Evolutionary conservation across 495 filamentous ascomycete species (phyloP), one percentile per base, ranked within the genome.

Genomic region (Immersiella caudata): DNA sequence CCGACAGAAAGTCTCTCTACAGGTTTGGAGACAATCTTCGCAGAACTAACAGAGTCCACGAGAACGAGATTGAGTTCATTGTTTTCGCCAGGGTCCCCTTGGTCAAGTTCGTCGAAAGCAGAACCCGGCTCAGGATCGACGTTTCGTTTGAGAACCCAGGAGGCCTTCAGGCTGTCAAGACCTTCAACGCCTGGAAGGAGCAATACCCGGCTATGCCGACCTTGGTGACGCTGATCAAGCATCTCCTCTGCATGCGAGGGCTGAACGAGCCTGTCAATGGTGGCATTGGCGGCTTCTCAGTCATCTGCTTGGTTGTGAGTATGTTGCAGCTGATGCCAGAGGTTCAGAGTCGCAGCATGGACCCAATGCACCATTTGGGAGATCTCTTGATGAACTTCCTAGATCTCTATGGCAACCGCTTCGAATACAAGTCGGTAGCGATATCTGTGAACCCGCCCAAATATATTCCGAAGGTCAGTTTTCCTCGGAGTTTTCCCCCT

Each of bases 121-220:
- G 81, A 55, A 96, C 93, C 2, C 85, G 85, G 8, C 80, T 99
- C 52, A 89, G 87, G 50, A 88, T 98, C 22, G 95, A 99, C 74
- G 79, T 98, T 50, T 97, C 94, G 0, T 97, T 99, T 73, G 96
- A 99, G 78, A 98, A 97, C 72, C 76, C 87, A 26, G 90, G 88
- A 49, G 95, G 95, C 5, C 67, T 97, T 25, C 76, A 84, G 2
- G 93, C 94, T 22, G 91, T 93, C 70, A 73, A 86, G 18, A 97
- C 92, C 0, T 97, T 96, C 73, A 78, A 86, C 55, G 73, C 77
- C 0, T 99, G 95, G 95, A 93, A 90, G 69, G 60, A 78, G 8
- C 80, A 87, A 54, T 97, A 88, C 70, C 94, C 94, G 0, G 87
- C 84, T 1, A 93, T 98, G 91, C 91, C 91, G 1, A 82, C 90